Evolutionary conservation across 768 basidiomycete genomes (phyloP).

Genomic region (Tricholoma saponaceum): DNA sequence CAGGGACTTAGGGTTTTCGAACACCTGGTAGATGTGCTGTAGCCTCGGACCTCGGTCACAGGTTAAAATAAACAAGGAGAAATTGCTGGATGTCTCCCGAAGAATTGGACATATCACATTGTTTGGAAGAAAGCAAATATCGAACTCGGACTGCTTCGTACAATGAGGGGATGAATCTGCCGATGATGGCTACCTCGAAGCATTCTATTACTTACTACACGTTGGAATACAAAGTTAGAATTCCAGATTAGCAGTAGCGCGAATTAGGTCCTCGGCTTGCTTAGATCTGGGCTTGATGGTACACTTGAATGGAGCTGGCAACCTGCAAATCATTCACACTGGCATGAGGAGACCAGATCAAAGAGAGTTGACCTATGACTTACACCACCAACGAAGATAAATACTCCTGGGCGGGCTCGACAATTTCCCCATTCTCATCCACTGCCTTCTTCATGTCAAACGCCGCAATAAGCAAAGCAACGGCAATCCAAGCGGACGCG

Average conservation of each 20-base stretch:
- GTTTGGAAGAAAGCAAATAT: neutral
- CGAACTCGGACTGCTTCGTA: neutral
- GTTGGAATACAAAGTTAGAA: neutral
- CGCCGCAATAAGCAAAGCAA: neutral
- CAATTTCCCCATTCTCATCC: neutral
- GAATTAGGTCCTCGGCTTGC: neutral
- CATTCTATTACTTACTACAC: neutral
- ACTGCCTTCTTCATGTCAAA: constrained; percentile 2
- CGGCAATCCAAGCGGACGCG: neutral
- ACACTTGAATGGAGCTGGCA: constrained; percentile 9
- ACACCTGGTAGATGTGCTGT: too few relatives aligned
- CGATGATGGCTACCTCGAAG: neutral
- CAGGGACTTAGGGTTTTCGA: too few relatives aligned
- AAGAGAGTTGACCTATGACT: neutral
- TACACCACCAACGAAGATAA: neutral
- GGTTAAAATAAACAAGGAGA: neutral
- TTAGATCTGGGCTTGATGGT: constrained; percentile 10
- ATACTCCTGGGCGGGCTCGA: neutral
- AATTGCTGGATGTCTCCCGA: neutral
- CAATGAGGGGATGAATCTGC: neutral
- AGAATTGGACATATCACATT: neutral
- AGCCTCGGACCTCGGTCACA: neutral
- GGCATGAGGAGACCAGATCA: neutral
- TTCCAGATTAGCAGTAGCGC: neutral
- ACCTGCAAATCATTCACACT: neutral